Percentiles rank a stretch among this genome's conserved stretches.
Evolutionary conservation across 208 protist species (phyloP).

Genomic region (Leishmania amazonensis): DNA sequence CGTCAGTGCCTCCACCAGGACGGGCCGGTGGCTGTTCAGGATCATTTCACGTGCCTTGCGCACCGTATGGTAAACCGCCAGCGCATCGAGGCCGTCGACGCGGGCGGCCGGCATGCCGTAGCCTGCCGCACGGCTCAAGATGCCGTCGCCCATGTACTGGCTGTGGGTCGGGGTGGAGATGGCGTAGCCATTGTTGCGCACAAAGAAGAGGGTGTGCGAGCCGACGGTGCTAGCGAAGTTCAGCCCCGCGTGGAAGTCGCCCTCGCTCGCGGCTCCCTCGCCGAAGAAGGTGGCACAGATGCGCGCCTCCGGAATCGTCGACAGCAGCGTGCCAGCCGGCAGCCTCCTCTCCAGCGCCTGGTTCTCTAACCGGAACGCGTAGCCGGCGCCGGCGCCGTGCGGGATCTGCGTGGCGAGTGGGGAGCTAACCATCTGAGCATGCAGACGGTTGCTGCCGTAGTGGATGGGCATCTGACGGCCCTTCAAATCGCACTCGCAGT

Average conservation of each 20-base stretch:
- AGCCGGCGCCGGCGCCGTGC: constrained; percentile 94
- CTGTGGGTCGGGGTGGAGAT: constrained; percentile 96
- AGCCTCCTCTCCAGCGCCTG: constrained; percentile 38
- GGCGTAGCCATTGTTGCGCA: constrained; percentile 95
- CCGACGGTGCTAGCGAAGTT: constrained; percentile 96
- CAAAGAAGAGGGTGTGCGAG: constrained; percentile 95
- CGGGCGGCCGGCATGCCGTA: constrained; percentile 93
- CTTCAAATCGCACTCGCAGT: constrained; percentile 86
- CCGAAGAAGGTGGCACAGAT: constrained; percentile 96
- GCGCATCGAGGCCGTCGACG: constrained; percentile 97
- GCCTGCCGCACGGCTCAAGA: constrained; percentile 71
- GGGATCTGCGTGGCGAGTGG: constrained; percentile 97
- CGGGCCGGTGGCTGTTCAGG: constrained; percentile 76
- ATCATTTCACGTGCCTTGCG: constrained; percentile 88
- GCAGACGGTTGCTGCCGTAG: constrained; percentile 93
- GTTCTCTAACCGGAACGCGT: constrained; percentile 92
- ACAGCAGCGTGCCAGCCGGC: constrained; percentile 30
- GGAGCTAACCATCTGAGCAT: constrained; percentile 96
- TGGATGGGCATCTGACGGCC: constrained; percentile 98
- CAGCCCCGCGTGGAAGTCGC: constrained; percentile 97
- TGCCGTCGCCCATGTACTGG: constrained; percentile 96
- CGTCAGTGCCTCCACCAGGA: constrained; percentile 97
- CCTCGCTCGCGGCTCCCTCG: constrained; percentile 96
- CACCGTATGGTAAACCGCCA: constrained; percentile 94
- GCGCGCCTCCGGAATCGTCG: constrained; percentile 34